phyloP scores from a whole-genome alignment of 345 rosid species.

The Eucalyptus marginata region DNA sequence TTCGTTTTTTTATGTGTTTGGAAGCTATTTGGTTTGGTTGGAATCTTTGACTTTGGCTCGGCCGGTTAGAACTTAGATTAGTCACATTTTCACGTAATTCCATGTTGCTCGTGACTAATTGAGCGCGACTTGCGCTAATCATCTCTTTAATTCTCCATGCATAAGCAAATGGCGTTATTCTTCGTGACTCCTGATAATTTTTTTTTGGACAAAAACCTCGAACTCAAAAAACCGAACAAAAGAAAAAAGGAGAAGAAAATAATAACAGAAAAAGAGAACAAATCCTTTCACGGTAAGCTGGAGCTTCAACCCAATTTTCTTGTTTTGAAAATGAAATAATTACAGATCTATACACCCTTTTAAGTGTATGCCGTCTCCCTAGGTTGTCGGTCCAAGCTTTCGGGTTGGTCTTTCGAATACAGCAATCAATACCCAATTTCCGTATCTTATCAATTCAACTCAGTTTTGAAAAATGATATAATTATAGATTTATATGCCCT shows the following conservation, averaged over 20 bases:
- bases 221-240: background rate
- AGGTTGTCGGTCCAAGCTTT: fast-evolving
- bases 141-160: background rate
- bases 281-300: background rate
- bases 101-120: background rate
- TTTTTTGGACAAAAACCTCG: background rate
- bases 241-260: background rate
- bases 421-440: fast-evolving
- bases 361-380: fast-evolving
- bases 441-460: fast-evolving
- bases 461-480: background rate
- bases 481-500: background rate
- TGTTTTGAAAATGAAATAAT: background rate
- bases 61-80: background rate
- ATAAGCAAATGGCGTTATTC: background rate
- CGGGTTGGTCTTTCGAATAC: background rate
- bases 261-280: background rate
- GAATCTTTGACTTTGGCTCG: background rate
- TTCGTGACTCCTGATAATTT: background rate
- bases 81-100: background rate
- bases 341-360: background rate
- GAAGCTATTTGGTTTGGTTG: background rate
- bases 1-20: background rate
- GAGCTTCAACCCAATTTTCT: background rate
- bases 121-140: background rate